Base-by-base conservation (phyloP, 1,284 basidiomycete genomes). In the Moesziomyces globuligerus region DNA sequence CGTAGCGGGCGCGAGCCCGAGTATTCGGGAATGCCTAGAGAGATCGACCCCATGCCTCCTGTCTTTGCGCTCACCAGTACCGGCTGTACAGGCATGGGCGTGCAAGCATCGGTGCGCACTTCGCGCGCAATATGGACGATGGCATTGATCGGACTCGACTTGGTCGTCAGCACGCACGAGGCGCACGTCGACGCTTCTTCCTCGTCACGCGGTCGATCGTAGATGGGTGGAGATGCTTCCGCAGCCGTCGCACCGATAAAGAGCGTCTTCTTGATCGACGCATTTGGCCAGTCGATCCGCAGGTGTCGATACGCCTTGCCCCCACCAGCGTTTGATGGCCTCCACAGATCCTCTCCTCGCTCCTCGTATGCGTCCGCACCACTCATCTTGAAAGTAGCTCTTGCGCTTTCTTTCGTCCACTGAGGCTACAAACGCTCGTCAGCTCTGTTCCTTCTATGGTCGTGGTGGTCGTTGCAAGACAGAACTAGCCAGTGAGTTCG, bases 251-350 rank as follows among this genome's bases (percentile, higher is more conserved):
- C 51, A 0, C 76, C 76, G 34, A 78, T 76, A 5, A 65, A 49
- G 17, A 65, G 57, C n/a, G 48, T 53, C 51, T 75, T 75, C 28
- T 76, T 76, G 69, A 78, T 76, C n/a, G 72, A 59, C 0, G 64
- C 47, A 21, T 60, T 58, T 6, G 75, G 75, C 75, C 75, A 77
- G 43, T 75, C 72, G 47, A 77, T 73, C 41, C 56, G 57, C 36
- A 77, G 55, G 45, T 77, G 75, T n/a, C 70, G 59, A 26, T 71
- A 38, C 25, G 60, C 41, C 39, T 64, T 70, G 32, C 32, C 32
- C 7, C 15, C 32, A 1, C 29, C 51, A 1, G 25, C 20, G 3
- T 54, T 32, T 11, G 45, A 21, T 1, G 62, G 55, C 17, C 44
- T 39, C 67, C 67, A 70, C 3, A 70, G 47, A 7, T 51, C 60